Conservation (phyloP, 2,329 filamentous ascomycete genomes). For the Neofusicoccum sp. region DNA sequence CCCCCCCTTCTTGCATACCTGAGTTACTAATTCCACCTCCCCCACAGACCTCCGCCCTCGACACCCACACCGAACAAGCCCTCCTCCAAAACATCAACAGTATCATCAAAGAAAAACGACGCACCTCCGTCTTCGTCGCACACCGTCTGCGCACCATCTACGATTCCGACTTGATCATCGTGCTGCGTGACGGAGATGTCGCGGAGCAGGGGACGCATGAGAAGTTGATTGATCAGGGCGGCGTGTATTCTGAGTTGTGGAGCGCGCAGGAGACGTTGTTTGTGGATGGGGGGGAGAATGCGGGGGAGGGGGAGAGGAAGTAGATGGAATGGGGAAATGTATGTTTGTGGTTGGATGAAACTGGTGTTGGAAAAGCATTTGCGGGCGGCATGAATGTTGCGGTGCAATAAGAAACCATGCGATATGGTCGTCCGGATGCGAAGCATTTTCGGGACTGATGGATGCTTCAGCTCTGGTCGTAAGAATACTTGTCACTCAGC, state of each 20-base stretch:
- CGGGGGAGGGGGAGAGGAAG: background rate
- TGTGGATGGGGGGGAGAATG: constrained; percentile 12
- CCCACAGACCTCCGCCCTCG: constrained; percentile 72
- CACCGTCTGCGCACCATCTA: constrained; percentile 92
- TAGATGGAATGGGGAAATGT: background rate
- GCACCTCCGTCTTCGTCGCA: constrained; percentile 94
- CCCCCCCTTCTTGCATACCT: background rate
- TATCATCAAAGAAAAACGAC: constrained; percentile 82
- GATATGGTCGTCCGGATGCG: no score
- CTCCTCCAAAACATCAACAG: constrained; percentile 91
- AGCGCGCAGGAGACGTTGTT: constrained; percentile 53
- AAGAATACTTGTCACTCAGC: no score
- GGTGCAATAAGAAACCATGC: background rate
- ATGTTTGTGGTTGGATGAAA: no score
- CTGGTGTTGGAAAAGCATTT: no score
- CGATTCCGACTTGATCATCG: constrained; percentile 89
- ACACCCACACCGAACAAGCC: constrained; percentile 91
- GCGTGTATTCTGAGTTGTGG: constrained; percentile 89
- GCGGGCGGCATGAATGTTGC: no score
- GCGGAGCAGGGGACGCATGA: constrained; percentile 87
- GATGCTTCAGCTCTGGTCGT: no score
- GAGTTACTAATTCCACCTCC: constrained; percentile 29
- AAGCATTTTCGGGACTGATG: no score
- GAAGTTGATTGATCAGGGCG: constrained; percentile 75
- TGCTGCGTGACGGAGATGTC: constrained; percentile 81